These are phyloP conservation scores for Recurvomyces mirabilis DNA, from an alignment of 495 filamentous ascomycete genomes.

Conservation along the genomic window DNA sequence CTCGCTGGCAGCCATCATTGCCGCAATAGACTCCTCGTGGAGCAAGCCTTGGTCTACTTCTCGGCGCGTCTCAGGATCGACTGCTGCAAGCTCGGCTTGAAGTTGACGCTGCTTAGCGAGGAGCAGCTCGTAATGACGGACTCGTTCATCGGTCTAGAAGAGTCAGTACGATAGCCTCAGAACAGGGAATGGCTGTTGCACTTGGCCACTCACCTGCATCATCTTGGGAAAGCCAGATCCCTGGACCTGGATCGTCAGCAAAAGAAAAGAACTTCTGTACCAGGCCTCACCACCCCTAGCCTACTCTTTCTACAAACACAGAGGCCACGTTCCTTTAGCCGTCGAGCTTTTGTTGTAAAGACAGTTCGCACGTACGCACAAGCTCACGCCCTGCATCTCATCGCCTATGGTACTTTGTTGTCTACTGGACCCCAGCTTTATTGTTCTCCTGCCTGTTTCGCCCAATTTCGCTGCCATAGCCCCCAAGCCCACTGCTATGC, in stretches of 20 bases:
- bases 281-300: too few species aligned
- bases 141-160: slow-evolving; percentile 78
- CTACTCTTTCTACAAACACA: too few species aligned
- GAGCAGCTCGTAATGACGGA: slow-evolving; percentile 72
- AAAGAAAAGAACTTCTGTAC: too few species aligned
- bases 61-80: slow-evolving; percentile 68
- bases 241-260: neutral
- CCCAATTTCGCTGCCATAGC: neutral
- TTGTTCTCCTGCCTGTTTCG: too few species aligned
- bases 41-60: slow-evolving; percentile 73
- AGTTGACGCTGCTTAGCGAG: slow-evolving; percentile 75
- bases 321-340: too few species aligned
- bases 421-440: too few species aligned
- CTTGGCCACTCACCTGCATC: neutral
- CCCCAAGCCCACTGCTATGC: too few species aligned
- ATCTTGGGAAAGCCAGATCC: neutral
- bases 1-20: slow-evolving; percentile 62
- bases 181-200: too few species aligned
- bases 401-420: too few species aligned
- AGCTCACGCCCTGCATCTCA: too few species aligned
- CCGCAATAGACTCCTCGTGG: slow-evolving; percentile 64
- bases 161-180: neutral
- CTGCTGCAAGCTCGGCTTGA: slow-evolving; percentile 73
- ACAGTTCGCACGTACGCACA: too few species aligned
- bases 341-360: too few species aligned